A percentile compares a stretch with the other conserved stretches of the same genome.
These are phyloP conservation scores for Laguncularia racemosa DNA, from an alignment of 345 rosid species.

Conservation along the genomic window DNA sequence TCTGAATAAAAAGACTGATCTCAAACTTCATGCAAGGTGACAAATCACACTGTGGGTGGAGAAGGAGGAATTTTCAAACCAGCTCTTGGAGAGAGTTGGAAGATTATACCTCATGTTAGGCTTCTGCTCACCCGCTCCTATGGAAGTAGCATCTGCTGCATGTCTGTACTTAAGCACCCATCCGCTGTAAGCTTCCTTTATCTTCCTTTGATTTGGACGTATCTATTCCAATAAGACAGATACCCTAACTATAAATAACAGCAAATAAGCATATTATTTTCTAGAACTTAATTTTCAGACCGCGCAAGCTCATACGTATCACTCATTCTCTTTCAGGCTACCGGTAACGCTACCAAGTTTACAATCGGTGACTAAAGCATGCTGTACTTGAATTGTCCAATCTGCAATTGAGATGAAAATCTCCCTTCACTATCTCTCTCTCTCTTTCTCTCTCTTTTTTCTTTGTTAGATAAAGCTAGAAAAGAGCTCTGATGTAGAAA, in stretches of 20 bases:
- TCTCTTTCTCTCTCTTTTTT: no score
- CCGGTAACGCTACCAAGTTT: slow-evolving; percentile 29
- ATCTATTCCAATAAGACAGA: neutral
- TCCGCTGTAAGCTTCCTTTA: slow-evolving; percentile 28
- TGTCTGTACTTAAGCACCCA: slow-evolving; percentile 62
- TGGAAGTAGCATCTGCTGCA: slow-evolving; percentile 24
- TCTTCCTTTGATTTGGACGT: neutral
- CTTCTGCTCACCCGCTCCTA: slow-evolving; percentile 43
- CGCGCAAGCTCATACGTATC: no score
- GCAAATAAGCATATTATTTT: no score
- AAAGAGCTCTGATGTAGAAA: no score
- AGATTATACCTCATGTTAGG: slow-evolving; percentile 72
- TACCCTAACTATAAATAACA: neutral
- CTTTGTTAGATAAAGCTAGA: no score
- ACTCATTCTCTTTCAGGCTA: slow-evolving; percentile 22
- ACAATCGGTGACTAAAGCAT: slow-evolving; percentile 12
- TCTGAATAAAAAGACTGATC: no score
- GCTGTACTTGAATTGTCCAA: neutral
- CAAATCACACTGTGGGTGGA: slow-evolving; percentile 77
- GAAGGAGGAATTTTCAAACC: slow-evolving; percentile 62
- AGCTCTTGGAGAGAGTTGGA: slow-evolving; percentile 91
- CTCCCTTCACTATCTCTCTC: no score
- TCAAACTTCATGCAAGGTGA: slow-evolving; percentile 38
- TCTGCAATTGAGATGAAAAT: neutral
- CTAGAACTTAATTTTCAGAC: no score